Conservation (phyloP, 2,329 filamentous ascomycete genomes). For the Trichophyton benhamiae region DNA sequence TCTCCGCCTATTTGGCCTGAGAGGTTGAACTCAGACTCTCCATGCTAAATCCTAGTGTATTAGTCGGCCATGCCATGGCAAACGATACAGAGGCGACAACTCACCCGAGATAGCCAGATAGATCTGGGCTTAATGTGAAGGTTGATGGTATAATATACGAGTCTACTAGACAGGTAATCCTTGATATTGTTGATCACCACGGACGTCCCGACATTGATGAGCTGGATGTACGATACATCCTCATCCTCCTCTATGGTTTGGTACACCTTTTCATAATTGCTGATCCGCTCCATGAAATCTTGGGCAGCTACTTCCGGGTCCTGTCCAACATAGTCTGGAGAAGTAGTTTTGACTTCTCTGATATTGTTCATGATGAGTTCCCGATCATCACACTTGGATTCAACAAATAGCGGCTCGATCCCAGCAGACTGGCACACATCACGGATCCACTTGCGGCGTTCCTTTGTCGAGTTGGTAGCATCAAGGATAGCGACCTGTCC, state of each 20-base stretch:
- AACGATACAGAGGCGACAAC: slow-evolving; percentile 22
- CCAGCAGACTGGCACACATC: slow-evolving; percentile 62
- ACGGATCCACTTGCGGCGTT: slow-evolving; percentile 79
- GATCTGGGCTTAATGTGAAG: slow-evolving; percentile 92
- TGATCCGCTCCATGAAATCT: slow-evolving; percentile 88
- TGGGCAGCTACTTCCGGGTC: slow-evolving; percentile 82
- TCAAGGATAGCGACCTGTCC: slow-evolving; percentile 90
- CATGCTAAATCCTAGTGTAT: slow-evolving; percentile 50
- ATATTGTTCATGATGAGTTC: slow-evolving; percentile 97
- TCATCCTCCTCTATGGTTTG: slow-evolving; percentile 86
- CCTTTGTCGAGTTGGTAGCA: slow-evolving; percentile 91
- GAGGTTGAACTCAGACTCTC: slow-evolving; percentile 87
- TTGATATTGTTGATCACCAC: slow-evolving; percentile 97
- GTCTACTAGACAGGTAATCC: slow-evolving; percentile 88
- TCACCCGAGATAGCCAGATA: slow-evolving; percentile 86
- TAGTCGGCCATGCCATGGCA: background rate
- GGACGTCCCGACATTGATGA: slow-evolving; percentile 89
- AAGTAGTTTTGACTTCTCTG: slow-evolving; percentile 90
- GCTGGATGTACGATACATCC: slow-evolving; percentile 85
- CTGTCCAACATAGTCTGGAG: slow-evolving; percentile 85
- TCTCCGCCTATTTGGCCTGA: slow-evolving; percentile 87
- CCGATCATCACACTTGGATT: slow-evolving; percentile 93
- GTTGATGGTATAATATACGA: slow-evolving; percentile 98
- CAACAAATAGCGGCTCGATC: slow-evolving; percentile 87
- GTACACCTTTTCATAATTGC: slow-evolving; percentile 96